A percentile compares a stretch with the other conserved stretches of the same genome.
phyloP scores from a whole-genome alignment of 345 rosid genomes.

The Lumnitzera racemosa region DNA sequence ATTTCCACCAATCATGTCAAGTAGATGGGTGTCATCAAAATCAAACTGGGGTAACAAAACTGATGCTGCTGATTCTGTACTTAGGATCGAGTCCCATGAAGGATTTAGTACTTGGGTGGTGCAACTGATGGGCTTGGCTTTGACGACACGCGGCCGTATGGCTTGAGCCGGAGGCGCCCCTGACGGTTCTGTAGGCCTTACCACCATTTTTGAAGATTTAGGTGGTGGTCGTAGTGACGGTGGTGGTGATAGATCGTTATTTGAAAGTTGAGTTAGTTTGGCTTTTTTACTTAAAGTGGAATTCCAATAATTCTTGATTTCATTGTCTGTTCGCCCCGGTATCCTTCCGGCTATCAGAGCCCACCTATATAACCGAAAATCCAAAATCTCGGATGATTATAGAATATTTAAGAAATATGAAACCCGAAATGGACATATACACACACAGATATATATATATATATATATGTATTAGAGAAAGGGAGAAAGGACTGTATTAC shows the following conservation, averaged over 20 bases:
- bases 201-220: background rate
- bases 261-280: slow-evolving; percentile 5
- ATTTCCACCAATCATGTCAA: no score
- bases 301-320: slow-evolving; percentile 63
- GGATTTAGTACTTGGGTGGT: no score
- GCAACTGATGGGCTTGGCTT: no score
- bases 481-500: slow-evolving; percentile 5
- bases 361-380: slow-evolving; percentile 27
- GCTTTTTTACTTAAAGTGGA: slow-evolving; percentile 38
- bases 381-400: no score
- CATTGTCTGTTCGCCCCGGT: slow-evolving; percentile 79
- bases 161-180: no score
- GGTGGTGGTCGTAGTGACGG: background rate
- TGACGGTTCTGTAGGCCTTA: no score
- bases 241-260: background rate
- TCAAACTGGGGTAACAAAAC: no score
- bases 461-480: background rate
- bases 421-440: background rate
- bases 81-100: no score
- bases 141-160: no score
- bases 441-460: no score
- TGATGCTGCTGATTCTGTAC: no score
- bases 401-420: background rate
- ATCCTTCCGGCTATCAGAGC: slow-evolving; percentile 65
- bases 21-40: no score